Percentiles rank a stretch among this genome's conserved stretches.
phyloP scores from a whole-genome alignment of 352 stramenopile species.

The Phytophthora macrochlamydospora region DNA sequence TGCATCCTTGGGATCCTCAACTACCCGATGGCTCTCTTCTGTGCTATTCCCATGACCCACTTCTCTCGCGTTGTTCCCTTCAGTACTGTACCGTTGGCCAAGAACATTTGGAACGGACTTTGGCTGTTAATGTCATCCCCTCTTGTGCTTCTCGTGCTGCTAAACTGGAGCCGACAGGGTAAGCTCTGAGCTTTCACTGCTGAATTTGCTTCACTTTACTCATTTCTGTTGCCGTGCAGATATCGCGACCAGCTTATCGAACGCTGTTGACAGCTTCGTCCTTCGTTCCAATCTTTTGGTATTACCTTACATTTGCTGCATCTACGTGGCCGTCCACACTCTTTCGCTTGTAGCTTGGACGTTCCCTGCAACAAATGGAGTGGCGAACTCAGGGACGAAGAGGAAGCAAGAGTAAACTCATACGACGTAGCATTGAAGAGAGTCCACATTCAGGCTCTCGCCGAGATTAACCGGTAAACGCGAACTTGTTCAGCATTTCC shows the following conservation, averaged over 20 bases:
- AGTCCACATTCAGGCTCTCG: not conserved
- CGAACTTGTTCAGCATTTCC: constrained; percentile 58
- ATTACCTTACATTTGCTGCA: constrained; percentile 66
- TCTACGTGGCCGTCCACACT: constrained; percentile 77
- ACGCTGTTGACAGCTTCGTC: constrained; percentile 56
- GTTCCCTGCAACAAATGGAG: constrained; percentile 17
- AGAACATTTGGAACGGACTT: constrained; percentile 35
- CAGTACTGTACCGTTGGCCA: constrained; percentile 14
- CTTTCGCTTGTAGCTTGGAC: constrained; percentile 60
- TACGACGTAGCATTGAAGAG: not conserved
- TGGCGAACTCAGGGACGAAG: constrained; percentile 11
- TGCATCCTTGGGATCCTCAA: constrained; percentile 82
- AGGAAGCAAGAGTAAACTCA: constrained; percentile 32
- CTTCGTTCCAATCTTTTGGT: constrained; percentile 58
- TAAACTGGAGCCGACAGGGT: constrained; percentile 33
- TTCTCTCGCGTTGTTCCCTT: constrained; percentile 63
- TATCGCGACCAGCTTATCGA: constrained; percentile 25
- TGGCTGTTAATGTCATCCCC: constrained; percentile 71
- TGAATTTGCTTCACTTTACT: too few species aligned
- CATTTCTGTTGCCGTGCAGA: constrained; percentile 18
- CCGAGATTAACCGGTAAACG: constrained; percentile 14
- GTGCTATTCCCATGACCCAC: constrained; percentile 60
- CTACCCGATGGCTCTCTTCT: constrained; percentile 82
- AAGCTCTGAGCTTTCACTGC: not conserved
- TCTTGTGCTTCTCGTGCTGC: constrained; percentile 35